Conservation (phyloP, 192 early-diverging fungal species). For the Coemansia sp. region DNA sequence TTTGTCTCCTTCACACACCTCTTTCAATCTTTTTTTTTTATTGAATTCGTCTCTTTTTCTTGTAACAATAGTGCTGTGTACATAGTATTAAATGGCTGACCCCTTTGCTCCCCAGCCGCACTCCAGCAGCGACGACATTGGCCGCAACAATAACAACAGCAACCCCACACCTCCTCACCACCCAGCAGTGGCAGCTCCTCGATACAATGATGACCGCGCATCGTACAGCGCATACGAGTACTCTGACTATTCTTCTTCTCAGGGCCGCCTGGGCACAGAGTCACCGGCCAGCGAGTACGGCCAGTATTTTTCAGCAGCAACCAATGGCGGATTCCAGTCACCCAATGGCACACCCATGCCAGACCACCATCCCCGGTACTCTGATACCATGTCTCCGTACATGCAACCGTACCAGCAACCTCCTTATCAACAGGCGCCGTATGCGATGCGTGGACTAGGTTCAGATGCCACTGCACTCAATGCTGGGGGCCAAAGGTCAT, state of each 20-base stretch:
- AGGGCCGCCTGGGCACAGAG: neutral
- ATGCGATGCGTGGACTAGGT: neutral
- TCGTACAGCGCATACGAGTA: neutral
- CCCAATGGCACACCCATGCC: neutral
- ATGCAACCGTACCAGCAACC: neutral
- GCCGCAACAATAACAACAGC: neutral
- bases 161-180: neutral
- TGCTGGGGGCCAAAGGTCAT: neutral
- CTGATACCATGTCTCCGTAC: neutral
- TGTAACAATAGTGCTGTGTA: neutral
- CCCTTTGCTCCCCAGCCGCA: neutral
- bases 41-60: neutral
- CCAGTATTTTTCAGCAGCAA: neutral
- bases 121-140: neutral
- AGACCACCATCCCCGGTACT: too few relatives aligned
- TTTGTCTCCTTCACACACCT: neutral
- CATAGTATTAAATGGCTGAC: neutral
- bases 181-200: too few relatives aligned
- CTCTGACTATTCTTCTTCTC: neutral
- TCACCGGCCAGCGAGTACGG: neutral
- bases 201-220: neutral
- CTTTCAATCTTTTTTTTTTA: neutral
- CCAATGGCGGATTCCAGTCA: neutral
- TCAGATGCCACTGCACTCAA: constrained; percentile 19
- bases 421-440: neutral